phyloP scores from a whole-genome alignment of 140 eudicot species.

The Stevia rebaudiana region DNA sequence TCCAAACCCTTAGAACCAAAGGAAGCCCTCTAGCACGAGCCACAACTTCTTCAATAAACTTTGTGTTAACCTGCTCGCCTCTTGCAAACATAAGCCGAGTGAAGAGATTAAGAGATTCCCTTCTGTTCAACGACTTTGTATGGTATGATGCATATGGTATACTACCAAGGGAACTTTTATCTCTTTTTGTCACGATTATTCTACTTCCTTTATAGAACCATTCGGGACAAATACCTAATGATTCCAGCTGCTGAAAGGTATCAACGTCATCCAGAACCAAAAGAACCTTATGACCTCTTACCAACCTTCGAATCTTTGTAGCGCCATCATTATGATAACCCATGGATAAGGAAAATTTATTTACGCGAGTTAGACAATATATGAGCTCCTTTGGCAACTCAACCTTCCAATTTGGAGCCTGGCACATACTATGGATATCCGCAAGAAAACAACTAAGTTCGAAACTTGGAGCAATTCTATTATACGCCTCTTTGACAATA shows the following conservation, averaged over 20 bases:
- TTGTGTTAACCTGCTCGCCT: neutral
- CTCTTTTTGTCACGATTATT: conserved; percentile 19
- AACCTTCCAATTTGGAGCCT: neutral
- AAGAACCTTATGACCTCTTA: neutral
- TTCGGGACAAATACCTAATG: neutral
- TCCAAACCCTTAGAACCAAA: conserved; percentile 11
- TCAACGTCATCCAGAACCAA: conserved; percentile 6
- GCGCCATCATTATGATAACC: neutral
- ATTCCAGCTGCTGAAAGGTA: conserved; percentile 7
- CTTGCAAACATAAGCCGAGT: conserved; percentile 1
- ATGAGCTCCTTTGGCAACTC: neutral
- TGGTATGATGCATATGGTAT: neutral
- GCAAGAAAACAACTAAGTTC: conserved; percentile 6
- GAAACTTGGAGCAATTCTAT: neutral
- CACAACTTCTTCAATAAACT: neutral
- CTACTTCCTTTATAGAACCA: conserved; percentile 14
- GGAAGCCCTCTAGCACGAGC: conserved; percentile 6
- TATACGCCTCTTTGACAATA: neutral
- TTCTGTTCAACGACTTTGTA: neutral
- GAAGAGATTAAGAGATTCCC: conserved; percentile 11
- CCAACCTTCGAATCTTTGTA: neutral
- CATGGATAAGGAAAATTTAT: neutral
- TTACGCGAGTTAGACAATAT: neutral
- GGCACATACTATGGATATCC: conserved; percentile 3
- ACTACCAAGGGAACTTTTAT: conserved; percentile 5